Evolutionary conservation across 2,329 filamentous ascomycete genomes (phyloP).

Genomic region (Fusarium cicatricum): DNA sequence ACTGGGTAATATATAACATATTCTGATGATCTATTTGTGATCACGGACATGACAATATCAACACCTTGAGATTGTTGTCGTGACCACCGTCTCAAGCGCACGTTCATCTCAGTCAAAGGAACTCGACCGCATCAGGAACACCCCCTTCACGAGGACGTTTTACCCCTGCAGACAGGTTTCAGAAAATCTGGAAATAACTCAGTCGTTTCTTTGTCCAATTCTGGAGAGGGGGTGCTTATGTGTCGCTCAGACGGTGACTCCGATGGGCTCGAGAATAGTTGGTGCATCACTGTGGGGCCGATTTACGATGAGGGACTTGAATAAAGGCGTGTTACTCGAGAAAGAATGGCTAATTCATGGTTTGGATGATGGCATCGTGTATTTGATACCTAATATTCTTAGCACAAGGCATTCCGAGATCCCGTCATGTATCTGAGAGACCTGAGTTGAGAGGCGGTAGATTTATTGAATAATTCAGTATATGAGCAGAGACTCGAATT

Average conservation of each 20-base stretch:
- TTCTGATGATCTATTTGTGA: not conserved
- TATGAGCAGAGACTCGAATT: not conserved
- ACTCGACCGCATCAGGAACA: not conserved
- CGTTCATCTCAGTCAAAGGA: not conserved
- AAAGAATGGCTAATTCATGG: constrained; percentile 28
- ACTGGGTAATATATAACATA: constrained; percentile 7
- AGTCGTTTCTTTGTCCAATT: constrained; percentile 20
- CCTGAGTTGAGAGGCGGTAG: constrained; percentile 3
- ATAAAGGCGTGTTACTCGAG: constrained; percentile 13
- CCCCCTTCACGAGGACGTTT: not conserved
- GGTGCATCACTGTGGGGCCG: constrained; percentile 9
- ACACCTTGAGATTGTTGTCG: not conserved
- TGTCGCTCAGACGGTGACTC: constrained; percentile 19
- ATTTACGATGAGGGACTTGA: constrained; percentile 13
- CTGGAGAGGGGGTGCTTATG: not conserved
- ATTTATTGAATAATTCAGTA: not conserved
- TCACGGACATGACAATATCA: not conserved
- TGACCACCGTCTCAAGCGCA: not conserved
- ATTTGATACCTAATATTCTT: constrained; percentile 20
- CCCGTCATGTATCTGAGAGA: constrained; percentile 14
- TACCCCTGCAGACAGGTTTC: constrained; percentile 15
- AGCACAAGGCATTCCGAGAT: not conserved
- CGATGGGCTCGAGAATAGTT: constrained; percentile 2
- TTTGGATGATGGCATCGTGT: constrained; percentile 30
- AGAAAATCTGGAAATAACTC: constrained; percentile 17